Evolutionary conservation across 352 stramenopile genomes (phyloP), one percentile per base, ranked within the genome.

Genomic region (Globisporangium alternatum): DNA sequence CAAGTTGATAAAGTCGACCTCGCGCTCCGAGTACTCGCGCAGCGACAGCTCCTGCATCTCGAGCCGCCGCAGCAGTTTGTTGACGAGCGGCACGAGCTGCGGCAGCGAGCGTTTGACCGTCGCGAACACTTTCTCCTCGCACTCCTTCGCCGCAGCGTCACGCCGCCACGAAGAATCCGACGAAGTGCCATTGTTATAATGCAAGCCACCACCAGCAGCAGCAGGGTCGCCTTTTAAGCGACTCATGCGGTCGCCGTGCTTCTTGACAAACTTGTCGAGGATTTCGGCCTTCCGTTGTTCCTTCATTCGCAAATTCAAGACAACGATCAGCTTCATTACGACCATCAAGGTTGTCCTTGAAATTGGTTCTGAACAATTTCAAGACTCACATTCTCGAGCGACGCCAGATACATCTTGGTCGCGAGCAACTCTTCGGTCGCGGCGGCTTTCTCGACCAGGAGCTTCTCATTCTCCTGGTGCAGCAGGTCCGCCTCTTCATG

Each of bases 1-100:
- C 47, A 95, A 61, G 47, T 91, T 83, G 70, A 93, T 93, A 19
- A 91, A 89, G 65, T 95, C 86, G 6, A 89, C 75, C 64, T 95
- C 81, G 2, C 83, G 80, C 56, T 88, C 83, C 12, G 79, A 85
- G 62, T 83, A 88, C 58, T 95, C 84, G 5, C 80, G 71, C 33
- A 95, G 60, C 37, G 83, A 81, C 30, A 92, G 57, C 62, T 93
- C 86, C 65, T 95, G 84, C 56, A 87, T 69, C 64, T 91, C 80
- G 2, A 93, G 72, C 25, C 81, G 80, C 4, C 79, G 80, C 25
- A 91, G 61, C 17, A 92, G 35, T 60, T 91, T 89, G 76, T 83
- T 90, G 57, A 81, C 77, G 1, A 87, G 62, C 37, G 81, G 86
- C 22, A 93, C 72, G 10, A 83, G 71, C 67, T 90, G 75, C n/a